Evolutionary conservation across 1,139 yeast species (phyloP).

Genomic region (Nakaseomyces bracarensis): DNA sequence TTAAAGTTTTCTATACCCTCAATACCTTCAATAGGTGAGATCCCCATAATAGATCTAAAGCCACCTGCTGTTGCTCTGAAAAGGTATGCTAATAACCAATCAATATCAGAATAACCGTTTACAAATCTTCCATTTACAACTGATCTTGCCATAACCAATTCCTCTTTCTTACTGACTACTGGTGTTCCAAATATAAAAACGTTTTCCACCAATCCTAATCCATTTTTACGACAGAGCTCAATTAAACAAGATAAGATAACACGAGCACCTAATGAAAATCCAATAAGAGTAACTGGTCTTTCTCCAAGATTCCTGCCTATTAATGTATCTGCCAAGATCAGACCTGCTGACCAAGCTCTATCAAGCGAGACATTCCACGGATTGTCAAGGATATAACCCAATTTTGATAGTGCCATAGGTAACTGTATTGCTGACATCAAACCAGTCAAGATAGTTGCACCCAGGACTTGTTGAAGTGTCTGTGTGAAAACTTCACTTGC

Average conservation of each 20-base stretch:
- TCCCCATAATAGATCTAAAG: slow-evolving; percentile 78
- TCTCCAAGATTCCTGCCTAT: slow-evolving; percentile 83
- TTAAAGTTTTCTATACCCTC: slow-evolving; percentile 75
- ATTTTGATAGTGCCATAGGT: slow-evolving; percentile 84
- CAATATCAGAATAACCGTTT: slow-evolving; percentile 85
- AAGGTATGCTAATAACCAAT: slow-evolving; percentile 93
- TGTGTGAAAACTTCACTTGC: slow-evolving; percentile 92
- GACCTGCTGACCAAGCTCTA: slow-evolving; percentile 96
- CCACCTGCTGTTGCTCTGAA: slow-evolving; percentile 97
- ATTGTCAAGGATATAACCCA: slow-evolving; percentile 84
- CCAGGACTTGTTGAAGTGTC: slow-evolving; percentile 89
- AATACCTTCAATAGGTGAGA: slow-evolving; percentile 60
- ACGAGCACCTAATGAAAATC: slow-evolving; percentile 90
- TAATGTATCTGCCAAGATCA: slow-evolving; percentile 82
- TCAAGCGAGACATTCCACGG: slow-evolving; percentile 98
- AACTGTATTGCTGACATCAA: slow-evolving; percentile 92
- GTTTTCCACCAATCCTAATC: slow-evolving; percentile 81
- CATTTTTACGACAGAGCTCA: slow-evolving; percentile 79
- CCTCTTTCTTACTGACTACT: slow-evolving; percentile 67
- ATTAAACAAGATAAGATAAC: slow-evolving; percentile 84
- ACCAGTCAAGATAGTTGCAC: slow-evolving; percentile 85
- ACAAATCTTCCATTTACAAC: slow-evolving; percentile 87
- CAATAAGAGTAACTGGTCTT: slow-evolving; percentile 85
- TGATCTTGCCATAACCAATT: slow-evolving; percentile 68
- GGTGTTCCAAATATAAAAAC: slow-evolving; percentile 89